Conservation (phyloP, 106 monocot genomes). For the Acorus gramineus region DNA sequence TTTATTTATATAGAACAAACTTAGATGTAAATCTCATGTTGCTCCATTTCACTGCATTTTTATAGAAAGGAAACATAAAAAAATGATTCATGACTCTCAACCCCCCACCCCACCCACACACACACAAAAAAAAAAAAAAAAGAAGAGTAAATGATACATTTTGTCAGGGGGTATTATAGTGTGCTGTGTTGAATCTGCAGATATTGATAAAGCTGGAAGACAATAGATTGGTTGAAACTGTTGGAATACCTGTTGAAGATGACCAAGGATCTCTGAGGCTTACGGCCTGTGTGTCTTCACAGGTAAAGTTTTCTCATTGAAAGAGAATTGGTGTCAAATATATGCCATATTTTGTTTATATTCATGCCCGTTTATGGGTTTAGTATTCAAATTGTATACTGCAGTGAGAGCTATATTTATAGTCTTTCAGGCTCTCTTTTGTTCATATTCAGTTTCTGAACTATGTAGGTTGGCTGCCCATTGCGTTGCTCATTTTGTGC, state of each 20-base stretch:
- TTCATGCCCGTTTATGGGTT: background rate
- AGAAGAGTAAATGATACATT: too few relatives aligned
- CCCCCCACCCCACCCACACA: too few relatives aligned
- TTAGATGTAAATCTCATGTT: too few relatives aligned
- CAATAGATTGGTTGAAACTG: conserved; percentile 85
- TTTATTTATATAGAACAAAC: too few relatives aligned
- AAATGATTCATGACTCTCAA: too few relatives aligned
- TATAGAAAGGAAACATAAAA: too few relatives aligned
- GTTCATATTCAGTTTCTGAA: background rate
- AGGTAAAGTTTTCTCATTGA: conserved; percentile 26
- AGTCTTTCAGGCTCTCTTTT: background rate
- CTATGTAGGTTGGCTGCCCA: conserved; percentile 79
- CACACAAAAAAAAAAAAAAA: too few relatives aligned
- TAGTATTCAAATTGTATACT: background rate
- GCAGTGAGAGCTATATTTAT: too few relatives aligned
- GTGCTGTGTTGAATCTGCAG: conserved; percentile 25
- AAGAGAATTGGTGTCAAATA: background rate
- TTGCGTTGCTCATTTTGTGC: conserved; percentile 89
- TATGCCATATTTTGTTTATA: background rate
- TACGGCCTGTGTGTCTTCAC: conserved; percentile 95
- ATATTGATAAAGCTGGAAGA: conserved; percentile 82
- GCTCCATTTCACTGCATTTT: too few relatives aligned
- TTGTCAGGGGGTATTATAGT: too few relatives aligned
- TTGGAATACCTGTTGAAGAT: conserved; percentile 83
- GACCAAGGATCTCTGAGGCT: conserved; percentile 62